Conservation (phyloP, 2,329 filamentous ascomycete species). For the Paecilomyces sp. region DNA sequence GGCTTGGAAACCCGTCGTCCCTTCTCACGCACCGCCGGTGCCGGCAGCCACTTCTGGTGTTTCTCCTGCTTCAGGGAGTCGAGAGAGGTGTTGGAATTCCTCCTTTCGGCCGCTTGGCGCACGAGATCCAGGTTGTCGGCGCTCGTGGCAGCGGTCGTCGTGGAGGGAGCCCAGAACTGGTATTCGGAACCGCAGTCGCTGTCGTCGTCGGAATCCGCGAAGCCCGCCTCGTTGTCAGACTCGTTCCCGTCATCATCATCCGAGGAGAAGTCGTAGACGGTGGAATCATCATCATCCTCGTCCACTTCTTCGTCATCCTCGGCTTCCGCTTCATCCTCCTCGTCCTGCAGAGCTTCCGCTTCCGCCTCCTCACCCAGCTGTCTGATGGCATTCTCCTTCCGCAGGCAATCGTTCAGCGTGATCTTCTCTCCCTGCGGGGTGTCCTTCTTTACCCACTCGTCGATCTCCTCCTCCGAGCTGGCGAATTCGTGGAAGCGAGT, state of each 20-base stretch:
- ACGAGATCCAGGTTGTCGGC: constrained; percentile 45
- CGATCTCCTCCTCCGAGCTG: constrained; percentile 70
- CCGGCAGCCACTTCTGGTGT: constrained; percentile 22
- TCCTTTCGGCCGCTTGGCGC: constrained; percentile 39
- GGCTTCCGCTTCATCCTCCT: constrained; percentile 52
- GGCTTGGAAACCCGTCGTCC: constrained; percentile 33
- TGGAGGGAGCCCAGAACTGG: constrained; percentile 54
- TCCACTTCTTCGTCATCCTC: constrained; percentile 34
- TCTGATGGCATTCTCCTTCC: constrained; percentile 83
- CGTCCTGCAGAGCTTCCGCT: constrained; percentile 74
- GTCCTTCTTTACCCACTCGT: constrained; percentile 81
- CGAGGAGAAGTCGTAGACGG: constrained; percentile 40
- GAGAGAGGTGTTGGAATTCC: constrained; percentile 47
- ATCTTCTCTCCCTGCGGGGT: constrained; percentile 61
- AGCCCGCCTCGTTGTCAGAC: constrained; percentile 70
- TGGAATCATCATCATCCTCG: constrained; percentile 51
- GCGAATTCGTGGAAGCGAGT: constrained; percentile 81
- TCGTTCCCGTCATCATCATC: constrained; percentile 68
- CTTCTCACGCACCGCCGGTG: constrained; percentile 17
- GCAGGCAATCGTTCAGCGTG: constrained; percentile 81
- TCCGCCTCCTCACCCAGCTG: constrained; percentile 83
- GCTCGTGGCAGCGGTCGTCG: constrained; percentile 44
- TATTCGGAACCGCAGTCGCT: constrained; percentile 59
- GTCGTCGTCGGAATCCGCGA: constrained; percentile 62
- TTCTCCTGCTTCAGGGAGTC: constrained; percentile 39